Base-by-base conservation (phyloP, 2,329 filamentous ascomycete species). In the Trichocomaceae sp. region DNA sequence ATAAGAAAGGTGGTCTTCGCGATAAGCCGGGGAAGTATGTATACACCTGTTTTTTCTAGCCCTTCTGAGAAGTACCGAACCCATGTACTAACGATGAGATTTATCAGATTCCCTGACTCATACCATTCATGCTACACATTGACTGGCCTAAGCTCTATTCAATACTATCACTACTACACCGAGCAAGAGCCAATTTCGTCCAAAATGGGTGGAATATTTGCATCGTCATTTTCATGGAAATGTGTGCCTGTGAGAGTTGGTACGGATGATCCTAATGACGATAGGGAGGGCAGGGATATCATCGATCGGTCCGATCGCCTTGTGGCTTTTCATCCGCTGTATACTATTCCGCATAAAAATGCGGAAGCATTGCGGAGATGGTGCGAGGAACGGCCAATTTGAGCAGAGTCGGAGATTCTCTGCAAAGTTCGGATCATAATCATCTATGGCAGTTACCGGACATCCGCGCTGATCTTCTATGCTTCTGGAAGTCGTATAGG, bases 121-220 rank as follows among this genome's bases (percentile, higher is more conserved):
- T 96, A 97, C 66, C 92, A 97, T 72, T 90, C 90, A 45, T 93
- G 88, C 74, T 97, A 97, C 73, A 89, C 91, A 29, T 80, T 97
- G 19, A 85, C 87, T 20, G 92, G 92, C 5, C 77, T 97, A 61
- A 93, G 88, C 69, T 86, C 85, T 52, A 86, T 86, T 22, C 89
- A 95, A 72, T 82, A 96, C 69, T 66, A 72, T 39, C 81, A 80
- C 61, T 71, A 70, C 37, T 79, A 79, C 60, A 72, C 72, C 20
- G 60, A 65, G 52, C 41, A 47, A 39, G 31, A 33, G 19, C 23
- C 37, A 15, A 55, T 59, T 5, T 66, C 70, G 45, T 62, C 67
- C 23, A 67, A 69, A 31, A 62, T 64, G 3, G 61, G 61, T 29
- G 59, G 61, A 15, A 59, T 58, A 5, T 72, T 74, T 50, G 58